Conservation (phyloP, 139 green algal genomes). For the Asterochloris erici region DNA sequence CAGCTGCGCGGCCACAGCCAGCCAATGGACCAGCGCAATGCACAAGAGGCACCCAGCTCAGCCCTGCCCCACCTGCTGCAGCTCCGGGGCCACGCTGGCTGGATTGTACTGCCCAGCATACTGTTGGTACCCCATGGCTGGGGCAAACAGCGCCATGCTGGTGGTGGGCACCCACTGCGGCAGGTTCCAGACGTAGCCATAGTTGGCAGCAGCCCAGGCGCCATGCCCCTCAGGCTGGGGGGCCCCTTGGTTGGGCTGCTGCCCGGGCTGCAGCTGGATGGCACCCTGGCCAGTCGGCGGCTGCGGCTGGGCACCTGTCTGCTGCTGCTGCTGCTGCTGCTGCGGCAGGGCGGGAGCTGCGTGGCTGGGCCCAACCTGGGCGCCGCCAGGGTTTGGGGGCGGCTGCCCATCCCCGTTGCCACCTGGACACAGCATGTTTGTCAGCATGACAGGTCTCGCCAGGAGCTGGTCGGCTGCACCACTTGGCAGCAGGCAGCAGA, state of each 20-base stretch:
- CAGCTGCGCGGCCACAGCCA: not conserved
- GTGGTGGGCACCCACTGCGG: conserved; percentile 50
- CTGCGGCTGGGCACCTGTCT: conserved; percentile 1
- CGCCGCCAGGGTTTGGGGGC: no score
- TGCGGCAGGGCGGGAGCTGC: not conserved
- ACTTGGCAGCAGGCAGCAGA: no score
- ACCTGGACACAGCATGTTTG: no score
- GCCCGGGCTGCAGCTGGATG: conserved; percentile 13
- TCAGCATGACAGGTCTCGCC: no score
- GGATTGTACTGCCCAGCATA: conserved; percentile 57
- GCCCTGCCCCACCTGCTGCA: not conserved
- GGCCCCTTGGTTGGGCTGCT: not conserved
- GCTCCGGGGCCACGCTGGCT: conserved; percentile 12
- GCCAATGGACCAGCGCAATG: not conserved
- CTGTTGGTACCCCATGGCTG: conserved; percentile 36
- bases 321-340: conserved; percentile 1
- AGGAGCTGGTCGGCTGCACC: no score
- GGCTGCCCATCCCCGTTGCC: no score
- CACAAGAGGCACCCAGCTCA: not conserved
- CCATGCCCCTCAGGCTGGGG: not conserved
- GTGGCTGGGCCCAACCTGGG: not conserved
- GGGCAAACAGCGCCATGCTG: conserved; percentile 53
- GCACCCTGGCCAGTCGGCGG: not conserved
- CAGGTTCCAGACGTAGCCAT: conserved; percentile 30
- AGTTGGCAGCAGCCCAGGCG: conserved; percentile 18